A percentile compares a stretch with the other conserved stretches of the same genome.
Conservation (phyloP, 2,329 filamentous ascomycete genomes). For the Cordyceps farinosa region DNA sequence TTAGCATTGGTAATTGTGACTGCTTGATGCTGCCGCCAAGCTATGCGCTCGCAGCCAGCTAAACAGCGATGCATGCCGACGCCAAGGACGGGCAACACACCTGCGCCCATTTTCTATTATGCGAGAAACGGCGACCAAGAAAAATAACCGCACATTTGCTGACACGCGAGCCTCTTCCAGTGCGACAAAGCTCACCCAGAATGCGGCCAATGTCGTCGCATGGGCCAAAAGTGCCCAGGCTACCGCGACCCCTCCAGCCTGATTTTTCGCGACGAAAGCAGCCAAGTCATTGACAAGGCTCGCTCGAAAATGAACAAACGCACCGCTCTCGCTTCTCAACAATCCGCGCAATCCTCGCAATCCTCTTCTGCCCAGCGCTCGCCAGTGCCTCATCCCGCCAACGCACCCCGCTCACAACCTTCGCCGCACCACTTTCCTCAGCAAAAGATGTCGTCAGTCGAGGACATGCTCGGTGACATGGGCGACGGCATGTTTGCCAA, state of each 20-base stretch:
- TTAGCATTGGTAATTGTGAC: neutral
- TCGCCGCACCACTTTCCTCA: constrained; percentile 2
- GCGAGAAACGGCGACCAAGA: neutral
- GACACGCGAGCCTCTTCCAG: neutral
- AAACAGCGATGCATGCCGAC: neutral
- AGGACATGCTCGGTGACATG: constrained; percentile 18
- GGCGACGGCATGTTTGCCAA: constrained; percentile 17
- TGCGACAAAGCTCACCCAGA: constrained; percentile 19
- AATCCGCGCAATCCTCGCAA: neutral
- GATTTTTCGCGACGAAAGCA: constrained; percentile 19
- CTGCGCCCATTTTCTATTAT: neutral
- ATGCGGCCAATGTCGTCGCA: constrained; percentile 19
- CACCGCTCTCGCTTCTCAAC: neutral
- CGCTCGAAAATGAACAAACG: constrained; percentile 15
- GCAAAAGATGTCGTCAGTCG: constrained; percentile 6
- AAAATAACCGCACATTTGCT: neutral
- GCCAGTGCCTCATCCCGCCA: constrained; percentile 1
- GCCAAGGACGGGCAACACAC: too few species aligned
- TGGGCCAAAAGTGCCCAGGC: constrained; percentile 18
- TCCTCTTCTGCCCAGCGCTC: constrained; percentile 6
- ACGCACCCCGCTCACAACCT: neutral
- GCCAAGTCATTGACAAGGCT: constrained; percentile 19
- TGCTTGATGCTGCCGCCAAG: neutral
- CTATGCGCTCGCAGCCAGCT: neutral
- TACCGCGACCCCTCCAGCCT: constrained; percentile 18